Percentiles rank a stretch among this genome's conserved stretches.
These are phyloP conservation scores for Haematococcus lacustris DNA, from an alignment of 139 green algal species.

Conservation along the genomic window DNA sequence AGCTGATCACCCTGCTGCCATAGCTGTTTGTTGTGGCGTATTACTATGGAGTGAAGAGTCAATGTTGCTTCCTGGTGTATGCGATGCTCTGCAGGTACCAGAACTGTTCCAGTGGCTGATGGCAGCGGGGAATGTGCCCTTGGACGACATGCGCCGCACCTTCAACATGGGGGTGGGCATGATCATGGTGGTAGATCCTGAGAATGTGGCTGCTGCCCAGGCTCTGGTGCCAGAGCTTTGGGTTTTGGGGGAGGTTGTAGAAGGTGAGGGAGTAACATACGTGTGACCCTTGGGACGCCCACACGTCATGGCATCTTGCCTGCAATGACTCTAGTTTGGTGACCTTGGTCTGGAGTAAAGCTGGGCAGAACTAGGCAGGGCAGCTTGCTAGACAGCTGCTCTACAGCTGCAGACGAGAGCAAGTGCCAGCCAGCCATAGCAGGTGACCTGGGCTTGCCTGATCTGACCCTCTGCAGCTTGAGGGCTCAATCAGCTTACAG, in stretches of 20 bases:
- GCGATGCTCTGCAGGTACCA: constrained; percentile 18
- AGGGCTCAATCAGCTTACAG: too few relatives aligned
- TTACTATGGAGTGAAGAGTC: neutral
- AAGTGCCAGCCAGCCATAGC: too few relatives aligned
- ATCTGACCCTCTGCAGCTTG: too few relatives aligned
- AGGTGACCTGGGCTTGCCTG: too few relatives aligned
- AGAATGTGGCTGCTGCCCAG: constrained; percentile 39
- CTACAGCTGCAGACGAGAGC: too few relatives aligned
- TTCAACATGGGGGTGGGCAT: constrained; percentile 98
- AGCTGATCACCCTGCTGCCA: neutral
- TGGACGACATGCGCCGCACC: constrained; percentile 90
- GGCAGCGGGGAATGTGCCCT: constrained; percentile 54
- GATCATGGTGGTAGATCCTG: constrained; percentile 67
- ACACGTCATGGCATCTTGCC: too few relatives aligned
- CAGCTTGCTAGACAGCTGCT: too few relatives aligned
- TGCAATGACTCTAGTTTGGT: too few relatives aligned
- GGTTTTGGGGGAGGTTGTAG: constrained; percentile 48
- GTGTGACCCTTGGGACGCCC: constrained; percentile 14
- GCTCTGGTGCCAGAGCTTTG: constrained; percentile 32
- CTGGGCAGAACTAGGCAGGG: too few relatives aligned
- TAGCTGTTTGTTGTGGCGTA: too few relatives aligned
- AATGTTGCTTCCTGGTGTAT: neutral
- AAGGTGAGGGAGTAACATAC: constrained; percentile 48
- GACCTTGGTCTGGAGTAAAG: too few relatives aligned
- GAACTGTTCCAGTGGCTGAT: constrained; percentile 55